These are phyloP conservation scores for Fusarium napiforme DNA, from an alignment of 2,329 filamentous ascomycete species.

Conservation along the genomic window DNA sequence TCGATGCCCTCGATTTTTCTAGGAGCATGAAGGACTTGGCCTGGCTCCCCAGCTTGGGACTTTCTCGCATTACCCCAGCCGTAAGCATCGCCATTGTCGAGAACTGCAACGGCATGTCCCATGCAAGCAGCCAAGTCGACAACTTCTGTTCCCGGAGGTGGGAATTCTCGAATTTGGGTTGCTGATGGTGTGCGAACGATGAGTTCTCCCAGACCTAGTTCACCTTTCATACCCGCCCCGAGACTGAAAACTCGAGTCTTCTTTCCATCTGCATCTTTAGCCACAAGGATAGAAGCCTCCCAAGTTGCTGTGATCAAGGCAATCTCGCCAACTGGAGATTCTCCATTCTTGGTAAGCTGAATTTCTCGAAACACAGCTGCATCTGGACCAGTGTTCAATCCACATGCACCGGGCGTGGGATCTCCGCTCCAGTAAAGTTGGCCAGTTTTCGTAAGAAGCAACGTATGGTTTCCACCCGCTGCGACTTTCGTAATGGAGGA, in stretches of 20 bases:
- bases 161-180: conserved; percentile 69
- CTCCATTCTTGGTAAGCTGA: conserved; percentile 48
- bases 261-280: conserved; percentile 55
- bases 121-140: conserved; percentile 77
- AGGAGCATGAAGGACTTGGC: conserved; percentile 66
- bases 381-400: conserved; percentile 49
- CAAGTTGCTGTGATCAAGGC: conserved; percentile 76
- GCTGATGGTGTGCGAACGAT: conserved; percentile 61
- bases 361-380: conserved; percentile 54
- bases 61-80: conserved; percentile 92
- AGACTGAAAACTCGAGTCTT: conserved; percentile 68
- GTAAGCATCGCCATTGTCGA: conserved; percentile 80
- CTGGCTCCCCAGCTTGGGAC: conserved; percentile 78
- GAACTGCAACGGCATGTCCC: conserved; percentile 78
- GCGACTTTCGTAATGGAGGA: conserved; percentile 54
- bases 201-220: conserved; percentile 72
- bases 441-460: conserved; percentile 72
- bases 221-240: conserved; percentile 76
- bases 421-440: conserved; percentile 74
- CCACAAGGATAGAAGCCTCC: conserved; percentile 75
- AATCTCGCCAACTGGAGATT: conserved; percentile 44
- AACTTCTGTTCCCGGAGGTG: conserved; percentile 67
- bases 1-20: conserved; percentile 66
- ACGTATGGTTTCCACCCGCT: conserved; percentile 88
- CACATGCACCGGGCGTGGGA: conserved; percentile 64